Percentiles rank a stretch among this genome's conserved stretches.
Conservation (phyloP, 306 rosid species). For the Inga oerstediana region DNA sequence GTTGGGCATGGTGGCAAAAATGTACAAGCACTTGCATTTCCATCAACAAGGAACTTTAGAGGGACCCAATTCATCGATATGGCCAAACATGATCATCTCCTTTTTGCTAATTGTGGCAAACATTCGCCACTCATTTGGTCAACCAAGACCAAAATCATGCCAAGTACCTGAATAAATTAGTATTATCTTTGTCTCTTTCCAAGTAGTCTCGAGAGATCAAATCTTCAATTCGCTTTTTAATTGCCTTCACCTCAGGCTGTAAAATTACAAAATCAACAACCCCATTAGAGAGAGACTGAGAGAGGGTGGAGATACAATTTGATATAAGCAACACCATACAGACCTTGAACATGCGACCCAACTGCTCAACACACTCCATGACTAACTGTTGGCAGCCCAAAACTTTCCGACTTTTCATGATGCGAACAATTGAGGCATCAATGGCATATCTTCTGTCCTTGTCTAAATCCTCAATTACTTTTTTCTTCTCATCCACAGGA, state of each 20-base stretch:
- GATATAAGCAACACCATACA: background rate
- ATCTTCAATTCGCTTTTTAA: constrained; percentile 92
- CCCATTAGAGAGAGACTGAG: background rate
- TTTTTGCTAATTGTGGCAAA: constrained; percentile 36
- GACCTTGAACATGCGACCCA: constrained; percentile 96
- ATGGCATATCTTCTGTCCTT: constrained; percentile 94
- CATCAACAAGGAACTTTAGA: constrained; percentile 33
- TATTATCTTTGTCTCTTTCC: constrained; percentile 92
- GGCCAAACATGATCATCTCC: constrained; percentile 34
- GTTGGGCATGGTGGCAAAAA: constrained; percentile 54
- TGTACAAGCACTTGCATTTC: constrained; percentile 54
- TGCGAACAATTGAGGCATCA: constrained; percentile 93
- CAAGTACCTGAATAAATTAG: constrained; percentile 79
- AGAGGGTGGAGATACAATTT: background rate
- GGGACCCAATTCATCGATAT: constrained; percentile 34
- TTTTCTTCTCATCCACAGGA: constrained; percentile 94
- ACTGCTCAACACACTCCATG: constrained; percentile 90
- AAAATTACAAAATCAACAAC: constrained; percentile 24
- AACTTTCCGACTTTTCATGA: constrained; percentile 88
- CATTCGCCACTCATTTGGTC: constrained; percentile 30
- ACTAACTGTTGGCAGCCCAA: constrained; percentile 80
- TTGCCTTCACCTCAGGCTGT: constrained; percentile 94
- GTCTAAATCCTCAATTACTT: constrained; percentile 90
- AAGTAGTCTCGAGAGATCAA: constrained; percentile 93
- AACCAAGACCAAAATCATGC: constrained; percentile 58